Evolutionary conservation across 2,329 filamentous ascomycete species (phyloP), one percentile per base, ranked within the genome.

Genomic region (Septoria petroselini): DNA sequence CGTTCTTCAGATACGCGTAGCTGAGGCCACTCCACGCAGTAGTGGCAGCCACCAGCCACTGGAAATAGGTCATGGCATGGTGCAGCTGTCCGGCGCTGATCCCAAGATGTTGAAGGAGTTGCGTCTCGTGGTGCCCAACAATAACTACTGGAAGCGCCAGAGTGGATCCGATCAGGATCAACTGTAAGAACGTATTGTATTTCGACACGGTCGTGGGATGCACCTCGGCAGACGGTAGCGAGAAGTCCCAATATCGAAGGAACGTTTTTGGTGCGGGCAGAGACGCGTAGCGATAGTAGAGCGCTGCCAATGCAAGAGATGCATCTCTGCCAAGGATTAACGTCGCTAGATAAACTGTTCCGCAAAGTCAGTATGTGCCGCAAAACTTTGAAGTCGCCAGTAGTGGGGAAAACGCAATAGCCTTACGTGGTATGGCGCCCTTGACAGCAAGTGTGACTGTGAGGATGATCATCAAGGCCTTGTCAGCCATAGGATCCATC

Each of bases 401-500:
- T 44, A n/a, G 33, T 37, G 41, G 47, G 46, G 41, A 30, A 42
- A 46, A 54, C 46, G 55, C 55, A 41, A 23, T 54, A 52, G 27
- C 51, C 81, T 59, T 74, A 90, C 86, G 73, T 51, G 91, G 90
- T 42, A 98, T 76, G 11, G 83, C 80, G 3, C 89, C 90, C 62
- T 95, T 90, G 55, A 86, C 76, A 3, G 91, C 90, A 37, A 97
- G 73, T 58, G 87, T 90, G 9, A 91, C 84, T 0, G 91, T 94
- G 62, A 95, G 71, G 50, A 95, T 83, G 0, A 91, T 96, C 93
- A 98, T 97, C 57, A 98, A 79, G 7, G 83, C 80, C 73, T 98
- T 98, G 71, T 98, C 93, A 2, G 93, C 93, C 86, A 96, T 93
- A 4, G 93, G 93, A 64, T 95, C 91, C 55, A 98, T 89, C 23